Percentiles rank a stretch among this genome's conserved stretches.
Evolutionary conservation across 768 basidiomycete genomes (phyloP).

Genomic region (Suillus cothurnatus): DNA sequence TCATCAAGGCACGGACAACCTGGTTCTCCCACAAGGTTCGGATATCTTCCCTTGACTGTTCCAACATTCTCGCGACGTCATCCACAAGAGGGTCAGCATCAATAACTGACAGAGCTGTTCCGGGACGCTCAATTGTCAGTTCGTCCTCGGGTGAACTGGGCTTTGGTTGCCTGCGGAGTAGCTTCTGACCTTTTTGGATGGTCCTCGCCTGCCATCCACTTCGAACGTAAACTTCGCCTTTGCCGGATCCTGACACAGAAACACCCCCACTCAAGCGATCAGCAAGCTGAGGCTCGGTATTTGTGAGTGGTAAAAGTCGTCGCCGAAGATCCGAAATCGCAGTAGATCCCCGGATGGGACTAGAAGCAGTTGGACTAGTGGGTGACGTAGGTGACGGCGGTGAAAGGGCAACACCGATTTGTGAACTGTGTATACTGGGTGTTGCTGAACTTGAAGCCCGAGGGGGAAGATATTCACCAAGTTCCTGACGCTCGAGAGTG

Average conservation of each 20-base stretch:
- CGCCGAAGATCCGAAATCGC: conserved; percentile 57
- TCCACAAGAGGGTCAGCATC: conserved; percentile 58
- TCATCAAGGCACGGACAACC: conserved; percentile 67
- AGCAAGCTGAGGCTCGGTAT: conserved; percentile 63
- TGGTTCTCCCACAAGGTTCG: conserved; percentile 73
- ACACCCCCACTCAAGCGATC: conserved; percentile 77
- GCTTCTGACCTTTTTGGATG: conserved; percentile 48
- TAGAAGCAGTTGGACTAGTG: conserved; percentile 16
- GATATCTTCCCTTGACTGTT: conserved; percentile 63
- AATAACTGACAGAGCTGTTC: conserved; percentile 32
- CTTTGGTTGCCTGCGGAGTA: conserved; percentile 32
- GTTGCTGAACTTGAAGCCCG: conserved; percentile 15
- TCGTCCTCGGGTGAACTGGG: conserved; percentile 26
- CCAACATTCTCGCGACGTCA: conserved; percentile 62
- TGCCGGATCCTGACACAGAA: conserved; percentile 73
- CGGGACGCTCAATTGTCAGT: conserved; percentile 29
- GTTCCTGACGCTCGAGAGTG: conserved; percentile 33
- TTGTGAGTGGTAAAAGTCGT: conserved; percentile 60
- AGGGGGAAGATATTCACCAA: conserved; percentile 25
- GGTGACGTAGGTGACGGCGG: conserved; percentile 16
- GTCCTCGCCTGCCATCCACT: conserved; percentile 81
- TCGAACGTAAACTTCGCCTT: conserved; percentile 74
- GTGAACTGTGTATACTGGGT: conserved; percentile 15
- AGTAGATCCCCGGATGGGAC: conserved; percentile 23
- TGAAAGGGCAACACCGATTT: conserved; percentile 10